These are phyloP conservation scores for Rhynchospora tenuis DNA, from an alignment of 176 grass and related monocot species.

Conservation along the genomic window DNA sequence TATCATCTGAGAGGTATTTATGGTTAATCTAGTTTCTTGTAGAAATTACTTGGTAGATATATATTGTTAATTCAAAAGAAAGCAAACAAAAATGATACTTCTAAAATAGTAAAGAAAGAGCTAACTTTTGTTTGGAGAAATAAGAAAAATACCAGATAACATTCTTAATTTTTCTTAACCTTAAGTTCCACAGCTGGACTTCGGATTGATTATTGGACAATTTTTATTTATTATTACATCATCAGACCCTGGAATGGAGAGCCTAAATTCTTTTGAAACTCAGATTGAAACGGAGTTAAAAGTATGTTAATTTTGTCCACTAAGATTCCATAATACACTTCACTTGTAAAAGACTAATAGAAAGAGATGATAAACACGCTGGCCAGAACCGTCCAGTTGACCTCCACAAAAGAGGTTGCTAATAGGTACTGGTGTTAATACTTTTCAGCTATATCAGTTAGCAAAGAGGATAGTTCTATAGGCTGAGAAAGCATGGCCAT, in stretches of 20 bases:
- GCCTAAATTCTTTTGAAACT: background rate
- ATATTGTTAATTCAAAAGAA: background rate
- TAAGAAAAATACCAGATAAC: background rate
- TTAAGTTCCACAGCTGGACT: background rate
- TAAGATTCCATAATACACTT: background rate
- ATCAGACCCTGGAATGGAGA: background rate
- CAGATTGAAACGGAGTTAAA: background rate
- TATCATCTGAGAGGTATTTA: background rate
- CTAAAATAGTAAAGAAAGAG: background rate
- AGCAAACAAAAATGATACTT: background rate
- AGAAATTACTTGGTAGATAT: background rate
- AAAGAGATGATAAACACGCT: background rate
- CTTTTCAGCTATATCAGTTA: constrained; percentile 18
- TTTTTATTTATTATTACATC: background rate
- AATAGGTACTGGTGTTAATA: background rate
- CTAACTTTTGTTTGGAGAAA: background rate
- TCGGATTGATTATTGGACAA: background rate
- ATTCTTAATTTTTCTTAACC: background rate
- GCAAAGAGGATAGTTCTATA: constrained; percentile 22
- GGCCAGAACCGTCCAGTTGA: background rate
- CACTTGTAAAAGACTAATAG: background rate
- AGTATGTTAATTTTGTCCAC: background rate
- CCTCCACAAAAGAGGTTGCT: background rate
- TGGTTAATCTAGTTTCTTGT: background rate
- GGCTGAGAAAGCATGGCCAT: constrained; percentile 49